Evolutionary conservation across 441 rosid genomes (phyloP), one percentile per base, ranked within the genome.

Genomic region (Syzygium malaccense): DNA sequence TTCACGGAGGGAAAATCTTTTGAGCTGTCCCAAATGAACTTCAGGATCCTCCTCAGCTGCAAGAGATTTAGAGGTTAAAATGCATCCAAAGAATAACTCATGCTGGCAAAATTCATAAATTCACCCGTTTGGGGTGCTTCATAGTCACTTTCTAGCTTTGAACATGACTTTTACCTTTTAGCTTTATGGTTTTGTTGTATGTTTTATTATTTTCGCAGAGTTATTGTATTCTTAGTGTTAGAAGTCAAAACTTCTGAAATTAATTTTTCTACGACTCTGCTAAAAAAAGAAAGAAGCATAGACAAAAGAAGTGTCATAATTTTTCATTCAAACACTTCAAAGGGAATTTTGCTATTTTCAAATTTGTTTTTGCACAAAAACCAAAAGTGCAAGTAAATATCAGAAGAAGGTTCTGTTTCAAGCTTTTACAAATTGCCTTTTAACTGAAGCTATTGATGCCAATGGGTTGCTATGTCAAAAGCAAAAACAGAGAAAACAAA

Each of bases 21-120:
- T 96, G 83, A 95, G 96, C 91, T 95, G 98, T 89, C 99, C 98
- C 89, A 95, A 92, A 92, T 96, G 96, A 91, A 97, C 98, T 91
- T 97, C 95, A 79, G 99, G 99, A 91, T 97, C 97, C 91, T 97
- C 98, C 92, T 96, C 98, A 90, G 99, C 99, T 97, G 96, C 88
- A 92, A 87, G 56, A 86, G 28, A 87, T 55, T 30, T n/a, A 62
- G 75, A 88, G 88, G 89, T 86, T 26, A 91, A 88, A 87, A 88
- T 45, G 60, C 71, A 87, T 83, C 79, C 68, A 62, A 75, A 41
- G 51, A 41, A 75, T 41, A 41, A 75, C 83, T 75, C 83, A 75
- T 41, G n/a, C n/a, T 41, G 53, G 83, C 41, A 28, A 23, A 75
- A 75, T 75, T 75, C 83, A 23, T 75, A 75, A 41, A 75, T 41